Base-by-base conservation (phyloP, 345 rosid species). In the Carallia brachiata region DNA sequence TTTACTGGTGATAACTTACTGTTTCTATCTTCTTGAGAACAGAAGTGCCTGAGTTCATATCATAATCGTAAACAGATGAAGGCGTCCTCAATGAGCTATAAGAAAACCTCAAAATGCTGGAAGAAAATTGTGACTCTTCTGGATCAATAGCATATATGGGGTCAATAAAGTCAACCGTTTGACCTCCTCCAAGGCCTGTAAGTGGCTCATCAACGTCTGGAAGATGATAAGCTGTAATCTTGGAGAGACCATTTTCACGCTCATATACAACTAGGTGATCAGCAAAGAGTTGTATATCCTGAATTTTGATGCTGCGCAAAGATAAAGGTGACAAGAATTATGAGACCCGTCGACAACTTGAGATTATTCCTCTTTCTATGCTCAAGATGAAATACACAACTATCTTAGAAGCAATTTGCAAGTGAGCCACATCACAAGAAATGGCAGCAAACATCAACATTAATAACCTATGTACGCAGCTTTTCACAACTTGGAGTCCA, bases 31-130 rank as follows among this genome's bases (percentile, higher is more conserved):
- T 95, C 96, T 91, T 90, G 80, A 82, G 65, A 74, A 86, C 97
- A 67, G 89, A 86, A 77, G 67, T 77, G 61, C 91, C 92, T 18
- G 79, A 82, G 60, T 86, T 81, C 97, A 95, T 85, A 71, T 92
- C 97, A 74, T 90, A 85, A 74, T 89, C 92, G 31, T 89, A 90
- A n/a, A 86, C 89, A 69, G 96, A 90, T 55, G 72, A 79, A 62
- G 99, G 97, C 7, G 89, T 92, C 80, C 82, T 85, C 96, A 92
- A 4, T 50, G 99, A 92, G 80, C 90, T 86, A 82, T 92, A 94
- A 70, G 77, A 55, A 72, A 87, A 92, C 78, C 99, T 84, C 75
- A 95, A 79, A 79, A 94, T 84, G 73, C 70, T 74, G 67, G 96
- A 90, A 28, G 80, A 76, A 82, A 85, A 90, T 36, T 82, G 84